Evolutionary conservation across 805 yeast species (phyloP), one percentile per base, ranked within the genome.

Genomic region (Scheffersomyces ergatensis): DNA sequence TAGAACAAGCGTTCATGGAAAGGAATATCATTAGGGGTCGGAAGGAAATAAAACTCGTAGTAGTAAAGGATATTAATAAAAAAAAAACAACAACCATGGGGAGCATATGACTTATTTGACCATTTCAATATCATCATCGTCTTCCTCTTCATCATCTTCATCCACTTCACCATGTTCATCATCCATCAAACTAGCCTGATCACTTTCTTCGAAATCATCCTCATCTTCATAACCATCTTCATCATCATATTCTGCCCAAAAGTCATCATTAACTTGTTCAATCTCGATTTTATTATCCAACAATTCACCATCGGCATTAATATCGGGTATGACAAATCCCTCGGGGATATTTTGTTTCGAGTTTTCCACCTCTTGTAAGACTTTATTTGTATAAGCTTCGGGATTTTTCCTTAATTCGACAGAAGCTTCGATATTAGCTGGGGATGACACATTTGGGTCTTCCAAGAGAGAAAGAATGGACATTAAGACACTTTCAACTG

Each of bases 351-450:
- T 93, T 43, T 78, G 77, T 57, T 85, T 85, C 31, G 95, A 85
- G 53, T 85, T 73, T 58, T 83, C 89, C 23, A 89, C 97, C 54
- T 89, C 96, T 54, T 82, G 78, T 46, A 78, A 74, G 4, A 89
- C 95, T 57, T 80, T 79, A 54, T 76, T 80, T 60, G 79, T 78
- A 67, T 89, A 92, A 34, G 78, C 82, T 19, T 82, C 88, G 21
- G 83, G 83, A 62, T 85, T 79, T 55, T 86, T 88, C 55, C 96
- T 76, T 78, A 88, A 89, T 53, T 85, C 87, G 33, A 89, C 89
- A 15, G 96, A 86, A 14, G 98, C 98, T 62, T 92, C 98, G 37
- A 92, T 90, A 62, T 92, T 92, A 5, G 98, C 98, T 5, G 98
- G 97, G 1, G 96, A 87, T 45, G 81, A 78, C 44, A 87, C 83